phyloP scores from a whole-genome alignment of 371 early-diverging fungal species.

The Rhizopus microsporus region DNA sequence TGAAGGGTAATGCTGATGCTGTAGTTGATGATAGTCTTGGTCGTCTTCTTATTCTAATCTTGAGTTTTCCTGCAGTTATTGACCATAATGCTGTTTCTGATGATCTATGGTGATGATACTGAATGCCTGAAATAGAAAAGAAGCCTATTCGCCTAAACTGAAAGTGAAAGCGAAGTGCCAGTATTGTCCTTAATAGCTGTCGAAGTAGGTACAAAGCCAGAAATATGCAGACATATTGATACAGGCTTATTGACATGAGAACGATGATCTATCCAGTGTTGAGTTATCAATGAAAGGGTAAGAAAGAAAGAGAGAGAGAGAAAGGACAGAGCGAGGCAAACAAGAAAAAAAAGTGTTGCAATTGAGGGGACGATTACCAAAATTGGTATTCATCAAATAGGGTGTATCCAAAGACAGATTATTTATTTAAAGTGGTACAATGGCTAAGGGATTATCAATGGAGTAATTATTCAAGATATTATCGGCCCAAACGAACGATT shows the following conservation, averaged over 20 bases:
- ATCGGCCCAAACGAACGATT: constrained; percentile 49
- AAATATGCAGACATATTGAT: constrained; percentile 15
- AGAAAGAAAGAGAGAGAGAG: not conserved
- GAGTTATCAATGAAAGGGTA: not conserved
- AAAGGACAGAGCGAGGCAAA: not conserved
- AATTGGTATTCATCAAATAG: not conserved
- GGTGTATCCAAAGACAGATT: no score
- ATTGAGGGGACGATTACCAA: not conserved
- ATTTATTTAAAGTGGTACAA: constrained; percentile 36
- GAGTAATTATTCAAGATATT: constrained; percentile 31
- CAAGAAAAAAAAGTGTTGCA: not conserved
- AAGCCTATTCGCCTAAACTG: constrained; percentile 45
- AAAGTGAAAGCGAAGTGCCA: constrained; percentile 41
- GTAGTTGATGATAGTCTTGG: constrained; percentile 12
- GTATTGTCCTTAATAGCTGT: constrained; percentile 14
- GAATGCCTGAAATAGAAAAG: constrained; percentile 42
- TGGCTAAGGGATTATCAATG: constrained; percentile 29
- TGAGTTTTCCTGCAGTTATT: constrained; percentile 44
- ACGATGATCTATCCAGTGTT: not conserved
- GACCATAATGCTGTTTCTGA: constrained; percentile 25
- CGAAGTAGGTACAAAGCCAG: constrained; percentile 9
- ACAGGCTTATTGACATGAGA: constrained; percentile 20
- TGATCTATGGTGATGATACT: constrained; percentile 33
- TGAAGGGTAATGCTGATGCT: constrained; percentile 32
- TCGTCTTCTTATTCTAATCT: constrained; percentile 35